Evolutionary conservation across 108 stramenopile genomes (phyloP).

Genomic region (Nannochloropsis gaditana): DNA sequence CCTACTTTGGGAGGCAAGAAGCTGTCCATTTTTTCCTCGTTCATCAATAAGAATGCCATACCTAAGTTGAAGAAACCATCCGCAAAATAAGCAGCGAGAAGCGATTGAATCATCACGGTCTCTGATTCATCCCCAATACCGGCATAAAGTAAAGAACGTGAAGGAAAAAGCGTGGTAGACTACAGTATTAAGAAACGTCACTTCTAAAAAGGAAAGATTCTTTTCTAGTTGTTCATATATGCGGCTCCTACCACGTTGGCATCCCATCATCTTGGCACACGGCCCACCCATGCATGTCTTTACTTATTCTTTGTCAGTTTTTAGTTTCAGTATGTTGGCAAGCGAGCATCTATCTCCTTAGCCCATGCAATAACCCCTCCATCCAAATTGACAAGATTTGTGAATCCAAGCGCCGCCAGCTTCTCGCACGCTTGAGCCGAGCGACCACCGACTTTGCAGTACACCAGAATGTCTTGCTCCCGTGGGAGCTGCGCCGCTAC

Average conservation of each 20-base stretch:
- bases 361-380: slow-evolving; percentile 87
- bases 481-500: slow-evolving; percentile 61
- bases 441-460: slow-evolving; percentile 79
- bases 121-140: no score
- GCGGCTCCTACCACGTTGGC: no score
- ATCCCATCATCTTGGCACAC: no score
- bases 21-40: not conserved
- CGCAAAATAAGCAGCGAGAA: no score
- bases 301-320: not conserved
- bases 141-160: no score
- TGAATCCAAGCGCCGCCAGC: slow-evolving; percentile 64
- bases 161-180: no score
- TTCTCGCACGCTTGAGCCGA: slow-evolving; percentile 73
- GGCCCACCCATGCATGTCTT: not conserved
- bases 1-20: not conserved
- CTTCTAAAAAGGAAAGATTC: no score
- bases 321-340: slow-evolving; percentile 72
- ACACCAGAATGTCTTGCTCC: slow-evolving; percentile 66
- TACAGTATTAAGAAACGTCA: no score
- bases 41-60: not conserved
- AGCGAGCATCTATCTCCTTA: slow-evolving; percentile 68
- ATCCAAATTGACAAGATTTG: slow-evolving; percentile 75
- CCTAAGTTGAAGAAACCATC: not conserved
- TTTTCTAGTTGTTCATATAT: no score
- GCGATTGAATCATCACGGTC: no score